Base-by-base conservation (phyloP, 2,329 filamentous ascomycete species). In the Fusarium sp. region DNA sequence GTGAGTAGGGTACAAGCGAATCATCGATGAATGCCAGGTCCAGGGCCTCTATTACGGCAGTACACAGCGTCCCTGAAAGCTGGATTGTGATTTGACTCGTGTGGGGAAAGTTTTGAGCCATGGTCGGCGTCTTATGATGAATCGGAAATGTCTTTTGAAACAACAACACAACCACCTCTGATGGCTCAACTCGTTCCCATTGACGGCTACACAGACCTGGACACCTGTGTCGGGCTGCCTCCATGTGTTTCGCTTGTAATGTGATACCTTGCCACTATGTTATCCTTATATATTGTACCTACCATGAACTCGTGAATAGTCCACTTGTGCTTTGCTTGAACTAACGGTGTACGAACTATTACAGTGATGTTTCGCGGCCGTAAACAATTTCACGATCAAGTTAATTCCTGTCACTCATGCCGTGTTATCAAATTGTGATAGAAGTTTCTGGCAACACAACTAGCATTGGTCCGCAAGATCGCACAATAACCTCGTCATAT, bases 21-120 rank as follows among this genome's bases (percentile, higher is more conserved):
- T 74, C 70, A 74, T 72, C 62, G 72, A 74, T 73, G 70, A 74
- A 74, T 74, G 72, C 52, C 70, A 74, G 72, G 72, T 66, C 68
- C 69, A 64, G 72, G 72, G 72, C 72, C 70, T 69, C 70, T 73
- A 71, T 73, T 73, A 74, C 70, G 72, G 72, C 72, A 74, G 68
- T 57, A 74, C 62, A 71, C 53, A 70, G 58, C 63, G 65, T 74
- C 63, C 63, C 59, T 72, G 68, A 69, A 67, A 63, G 66, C 63
- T 61, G 72, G 71, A 69, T 74, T 75, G 72, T 75, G 73, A 75
- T 75, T 74, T 74, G 71, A 75, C 67, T 73, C 71, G 54, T 74
- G 67, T 53, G 71, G 72, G 62, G 66, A 69, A 31, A 66, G 63
- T 74, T 74, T 74, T 74, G 72, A 73, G 72, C 72, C 72, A 72